phyloP scores from a whole-genome alignment of 495 filamentous ascomycete genomes.

The Mytilinidion resinicola region DNA sequence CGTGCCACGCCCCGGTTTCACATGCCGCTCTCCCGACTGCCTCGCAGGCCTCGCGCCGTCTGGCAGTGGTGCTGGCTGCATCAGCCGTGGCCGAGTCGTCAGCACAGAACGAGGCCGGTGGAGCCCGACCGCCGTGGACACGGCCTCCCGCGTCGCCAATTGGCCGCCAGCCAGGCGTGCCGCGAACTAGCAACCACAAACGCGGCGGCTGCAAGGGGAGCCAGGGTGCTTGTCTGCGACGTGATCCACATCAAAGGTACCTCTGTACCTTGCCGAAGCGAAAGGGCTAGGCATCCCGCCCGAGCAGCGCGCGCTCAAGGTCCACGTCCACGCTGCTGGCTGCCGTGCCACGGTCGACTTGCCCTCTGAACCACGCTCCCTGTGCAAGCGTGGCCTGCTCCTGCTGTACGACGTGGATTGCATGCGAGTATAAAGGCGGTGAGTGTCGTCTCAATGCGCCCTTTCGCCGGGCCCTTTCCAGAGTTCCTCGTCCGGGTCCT shows the following conservation, averaged over 20 bases:
- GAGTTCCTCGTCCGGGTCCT: too few relatives aligned
- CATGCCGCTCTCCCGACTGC: slow-evolving; percentile 5
- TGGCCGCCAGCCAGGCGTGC: slow-evolving; percentile 8
- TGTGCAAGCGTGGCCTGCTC: too few relatives aligned
- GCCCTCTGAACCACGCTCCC: not conserved
- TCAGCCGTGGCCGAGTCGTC: slow-evolving; percentile 7
- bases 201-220: slow-evolving; percentile 25
- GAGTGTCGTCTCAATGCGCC: too few relatives aligned
- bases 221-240: slow-evolving; percentile 18
- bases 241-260: slow-evolving; percentile 23
- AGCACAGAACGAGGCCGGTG: slow-evolving; percentile 6
- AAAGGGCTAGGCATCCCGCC: slow-evolving; percentile 13
- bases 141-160: not conserved
- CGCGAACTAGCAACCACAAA: slow-evolving; percentile 14
- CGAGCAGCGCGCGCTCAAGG: not conserved
- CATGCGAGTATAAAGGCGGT: too few relatives aligned
- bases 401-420: too few relatives aligned
- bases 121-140: not conserved
- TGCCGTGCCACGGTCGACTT: not conserved
- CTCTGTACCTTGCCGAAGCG: slow-evolving; percentile 30
- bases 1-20: slow-evolving; percentile 24
- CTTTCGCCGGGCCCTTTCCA: too few relatives aligned
- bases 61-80: slow-evolving; percentile 2
- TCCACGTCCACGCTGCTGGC: not conserved
- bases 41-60: too few relatives aligned